Base-by-base conservation (phyloP, 257 asterid genomes). In the Verbena officinalis region DNA sequence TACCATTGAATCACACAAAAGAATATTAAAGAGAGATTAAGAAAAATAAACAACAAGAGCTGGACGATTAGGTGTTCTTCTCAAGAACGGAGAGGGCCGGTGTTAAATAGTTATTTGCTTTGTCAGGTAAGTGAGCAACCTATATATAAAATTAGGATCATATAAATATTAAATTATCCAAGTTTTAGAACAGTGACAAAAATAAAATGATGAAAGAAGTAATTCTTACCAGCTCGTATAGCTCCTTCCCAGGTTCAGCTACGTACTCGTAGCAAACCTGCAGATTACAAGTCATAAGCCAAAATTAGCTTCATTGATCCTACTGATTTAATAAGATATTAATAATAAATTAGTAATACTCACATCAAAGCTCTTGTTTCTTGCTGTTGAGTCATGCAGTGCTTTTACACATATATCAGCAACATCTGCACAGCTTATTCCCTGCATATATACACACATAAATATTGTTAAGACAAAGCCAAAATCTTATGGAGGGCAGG, bases 51-150 rank as follows among this genome's bases (percentile, higher is more conserved):
- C 72, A 36, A 20, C 71, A 55, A 75, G 49, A 27, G 55, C 53
- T 54, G 16, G 9, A 39, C 14, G 9, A 54, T 81, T 64, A 93
- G 6, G 98, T 93, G 69, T 93, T 93, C 81, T 90, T 93, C 91
- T 93, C 97, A 43, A 93, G 89, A 64, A 77, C 91, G 4, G 95
- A 84, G 60, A 93, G 97, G n/a, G 99, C 99, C 9, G 99, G 97
- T 33, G 97, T 86, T 76, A 93, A 81, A 55, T 93, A 90, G 87
- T 93, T 93, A 73, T 93, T 93, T 62, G 98, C 97, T 80, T 90
- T 93, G 79, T 93, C 98, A 1, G 98, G 98, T 65, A 93, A 84
- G 75, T 93, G 98, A 51, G 98, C 98, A 72, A 93, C 97, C 98
- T 93, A 68, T 48, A 27, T 43, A 14, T 27, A 67, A 4, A n/a